These are phyloP conservation scores for Schrenkiella parvula DNA, from an alignment of 345 rosid genomes.

Conservation along the genomic window DNA sequence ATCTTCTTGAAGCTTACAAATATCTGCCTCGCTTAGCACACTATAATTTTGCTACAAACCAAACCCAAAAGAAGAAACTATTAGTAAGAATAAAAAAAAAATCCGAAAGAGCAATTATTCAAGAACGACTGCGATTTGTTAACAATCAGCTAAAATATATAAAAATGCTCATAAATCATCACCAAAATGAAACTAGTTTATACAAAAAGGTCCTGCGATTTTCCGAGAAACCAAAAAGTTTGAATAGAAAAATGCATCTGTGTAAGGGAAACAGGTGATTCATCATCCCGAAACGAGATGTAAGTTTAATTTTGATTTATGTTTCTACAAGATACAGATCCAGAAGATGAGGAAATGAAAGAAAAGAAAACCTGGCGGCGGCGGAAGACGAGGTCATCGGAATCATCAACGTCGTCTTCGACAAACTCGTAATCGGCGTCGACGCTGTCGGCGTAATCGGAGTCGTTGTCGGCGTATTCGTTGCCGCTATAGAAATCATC, in stretches of 20 bases:
- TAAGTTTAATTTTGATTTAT: neutral
- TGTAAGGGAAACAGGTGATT: neutral
- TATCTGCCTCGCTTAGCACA: slow-evolving; percentile 65
- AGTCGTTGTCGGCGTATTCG: slow-evolving; percentile 52
- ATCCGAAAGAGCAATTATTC: neutral
- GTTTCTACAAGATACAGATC: neutral
- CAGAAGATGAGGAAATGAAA: slow-evolving; percentile 6
- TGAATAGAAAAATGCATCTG: neutral
- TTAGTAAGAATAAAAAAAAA: neutral
- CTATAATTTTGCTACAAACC: slow-evolving; percentile 54
- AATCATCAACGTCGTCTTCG: slow-evolving; percentile 70
- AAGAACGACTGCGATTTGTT: neutral
- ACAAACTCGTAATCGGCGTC: slow-evolving; percentile 70
- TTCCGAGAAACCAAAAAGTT: neutral
- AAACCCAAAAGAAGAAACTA: neutral
- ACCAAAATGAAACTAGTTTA: neutral
- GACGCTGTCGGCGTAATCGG: slow-evolving; percentile 40
- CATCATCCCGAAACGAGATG: neutral
- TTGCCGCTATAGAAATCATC: slow-evolving; percentile 83
- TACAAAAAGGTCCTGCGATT: neutral
- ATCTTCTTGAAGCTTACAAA: slow-evolving; percentile 61
- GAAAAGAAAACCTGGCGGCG: slow-evolving; percentile 47
- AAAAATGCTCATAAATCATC: neutral
- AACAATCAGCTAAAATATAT: neutral
- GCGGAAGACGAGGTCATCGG: slow-evolving; percentile 55